Evolutionary conservation across 2,329 filamentous ascomycete species (phyloP).

Genomic region (Xylaria arbuscula): DNA sequence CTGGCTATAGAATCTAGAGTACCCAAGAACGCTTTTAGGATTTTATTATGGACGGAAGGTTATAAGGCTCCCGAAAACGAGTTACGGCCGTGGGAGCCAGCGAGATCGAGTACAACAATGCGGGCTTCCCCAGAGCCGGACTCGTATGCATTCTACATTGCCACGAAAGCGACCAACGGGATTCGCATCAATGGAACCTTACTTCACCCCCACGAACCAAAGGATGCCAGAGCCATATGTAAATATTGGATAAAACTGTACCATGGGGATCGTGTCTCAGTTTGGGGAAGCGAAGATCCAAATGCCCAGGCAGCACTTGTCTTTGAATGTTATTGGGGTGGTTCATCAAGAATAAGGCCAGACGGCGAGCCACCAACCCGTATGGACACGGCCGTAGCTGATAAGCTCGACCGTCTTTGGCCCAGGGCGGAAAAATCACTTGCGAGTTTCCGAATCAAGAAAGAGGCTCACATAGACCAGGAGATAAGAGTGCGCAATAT

Average conservation of each 20-base stretch:
- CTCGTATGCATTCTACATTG: conserved; percentile 77
- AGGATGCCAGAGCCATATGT: conserved; percentile 66
- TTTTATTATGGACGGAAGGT: conserved; percentile 78
- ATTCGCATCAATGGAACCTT: conserved; percentile 81
- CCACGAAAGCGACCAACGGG: conserved; percentile 80
- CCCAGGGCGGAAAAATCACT: conserved; percentile 59
- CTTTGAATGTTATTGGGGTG: conserved; percentile 68
- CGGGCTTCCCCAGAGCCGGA: conserved; percentile 54
- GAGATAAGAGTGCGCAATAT: conserved; percentile 56
- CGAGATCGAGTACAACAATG: conserved; percentile 53
- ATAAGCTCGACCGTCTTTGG: conserved; percentile 62
- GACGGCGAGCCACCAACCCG: conserved; percentile 52
- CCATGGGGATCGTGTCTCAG: conserved; percentile 79
- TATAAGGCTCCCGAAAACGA: conserved; percentile 68
- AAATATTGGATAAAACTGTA: conserved; percentile 75
- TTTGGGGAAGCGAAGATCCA: conserved; percentile 68
- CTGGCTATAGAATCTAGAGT: conserved; percentile 74
- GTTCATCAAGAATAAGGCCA: conserved; percentile 59
- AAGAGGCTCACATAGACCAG: conserved; percentile 59
- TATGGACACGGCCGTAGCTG: conserved; percentile 55
- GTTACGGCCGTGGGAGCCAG: conserved; percentile 65
- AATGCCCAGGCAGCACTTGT: conserved; percentile 57
- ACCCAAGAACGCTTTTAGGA: conserved; percentile 82
- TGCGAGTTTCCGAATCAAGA: conserved; percentile 55
- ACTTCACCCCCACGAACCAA: conserved; percentile 67